These are phyloP conservation scores for Leucocoprinus leucothites DNA, from an alignment of 768 basidiomycete species.

Conservation along the genomic window DNA sequence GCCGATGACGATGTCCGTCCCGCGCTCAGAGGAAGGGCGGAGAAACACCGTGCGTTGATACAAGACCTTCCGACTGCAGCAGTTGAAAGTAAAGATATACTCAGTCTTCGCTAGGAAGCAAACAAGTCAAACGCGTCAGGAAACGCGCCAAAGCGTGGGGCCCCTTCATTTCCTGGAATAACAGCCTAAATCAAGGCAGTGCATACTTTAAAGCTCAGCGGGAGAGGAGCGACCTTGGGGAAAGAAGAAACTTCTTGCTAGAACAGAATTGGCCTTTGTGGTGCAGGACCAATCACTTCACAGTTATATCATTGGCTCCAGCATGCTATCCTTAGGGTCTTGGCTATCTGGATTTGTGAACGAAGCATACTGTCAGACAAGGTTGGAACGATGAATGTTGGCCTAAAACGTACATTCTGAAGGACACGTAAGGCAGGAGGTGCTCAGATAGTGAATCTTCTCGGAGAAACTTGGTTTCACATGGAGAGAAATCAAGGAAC, in stretches of 20 bases:
- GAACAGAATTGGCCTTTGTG: not conserved
- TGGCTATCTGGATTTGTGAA: not conserved
- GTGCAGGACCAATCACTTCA: not conserved
- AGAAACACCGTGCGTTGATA: not conserved
- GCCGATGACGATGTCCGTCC: not conserved
- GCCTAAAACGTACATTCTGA: not conserved
- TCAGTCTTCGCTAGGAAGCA: too few species aligned
- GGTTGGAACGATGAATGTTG: too few species aligned
- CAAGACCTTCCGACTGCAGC: not conserved
- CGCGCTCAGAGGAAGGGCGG: not conserved
- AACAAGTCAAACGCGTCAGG: too few species aligned
- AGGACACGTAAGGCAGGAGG: not conserved
- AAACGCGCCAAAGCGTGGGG: not conserved
- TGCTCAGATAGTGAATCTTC: not conserved
- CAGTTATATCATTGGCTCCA: not conserved
- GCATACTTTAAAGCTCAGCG: not conserved
- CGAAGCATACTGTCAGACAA: not conserved
- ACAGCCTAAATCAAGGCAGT: not conserved
- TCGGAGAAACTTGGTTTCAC: conserved; percentile 3
- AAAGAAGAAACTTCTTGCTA: not conserved
- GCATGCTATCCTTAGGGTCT: not conserved
- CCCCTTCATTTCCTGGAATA: not conserved
- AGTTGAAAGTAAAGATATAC: not conserved
- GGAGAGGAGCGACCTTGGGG: not conserved
- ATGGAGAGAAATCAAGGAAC: not conserved